Evolutionary conservation across 2,329 filamentous ascomycete genomes (phyloP).

Genomic region (Phaeosphaeriaceae sp.): DNA sequence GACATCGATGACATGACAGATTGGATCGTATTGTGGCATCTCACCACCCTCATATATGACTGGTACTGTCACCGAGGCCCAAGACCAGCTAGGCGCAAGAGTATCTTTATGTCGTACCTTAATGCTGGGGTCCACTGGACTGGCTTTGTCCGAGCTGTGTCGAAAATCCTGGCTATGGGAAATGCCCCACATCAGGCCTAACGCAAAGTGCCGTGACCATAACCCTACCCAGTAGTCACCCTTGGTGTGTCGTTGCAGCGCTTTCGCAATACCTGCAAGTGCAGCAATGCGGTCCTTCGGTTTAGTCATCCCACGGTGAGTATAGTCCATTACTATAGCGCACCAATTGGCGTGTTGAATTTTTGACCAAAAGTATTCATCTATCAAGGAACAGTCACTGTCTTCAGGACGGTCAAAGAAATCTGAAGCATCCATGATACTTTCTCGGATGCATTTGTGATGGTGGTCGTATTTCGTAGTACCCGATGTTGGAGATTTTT

Average conservation of each 20-base stretch:
- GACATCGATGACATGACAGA: constrained; percentile 18
- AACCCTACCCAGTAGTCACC: constrained; percentile 22
- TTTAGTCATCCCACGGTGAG: constrained; percentile 28
- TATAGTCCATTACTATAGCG: constrained; percentile 27
- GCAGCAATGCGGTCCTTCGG: constrained; percentile 23
- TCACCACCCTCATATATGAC: constrained; percentile 17
- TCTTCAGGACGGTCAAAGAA: constrained; percentile 13
- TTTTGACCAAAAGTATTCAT: constrained; percentile 1
- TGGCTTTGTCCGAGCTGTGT: constrained; percentile 9
- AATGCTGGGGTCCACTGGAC: constrained; percentile 16
- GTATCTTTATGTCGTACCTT: constrained; percentile 18
- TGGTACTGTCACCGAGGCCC: constrained; percentile 28
- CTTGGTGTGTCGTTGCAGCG: constrained; percentile 15
- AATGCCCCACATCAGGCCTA: constrained; percentile 24
- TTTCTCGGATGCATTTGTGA: constrained; percentile 15
- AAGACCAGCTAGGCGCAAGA: constrained; percentile 27
- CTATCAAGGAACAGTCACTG: neutral
- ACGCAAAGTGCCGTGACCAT: constrained; percentile 21
- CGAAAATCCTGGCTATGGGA: constrained; percentile 12
- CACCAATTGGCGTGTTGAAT: constrained; percentile 20
- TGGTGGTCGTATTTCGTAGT: constrained; percentile 18
- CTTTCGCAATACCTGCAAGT: constrained; percentile 24
- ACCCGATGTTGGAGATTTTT: constrained; percentile 18
- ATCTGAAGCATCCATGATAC: constrained; percentile 17
- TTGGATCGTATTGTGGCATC: constrained; percentile 12